Evolutionary conservation across 2,329 filamentous ascomycete species (phyloP).

Genomic region (Fusarium circinatum): DNA sequence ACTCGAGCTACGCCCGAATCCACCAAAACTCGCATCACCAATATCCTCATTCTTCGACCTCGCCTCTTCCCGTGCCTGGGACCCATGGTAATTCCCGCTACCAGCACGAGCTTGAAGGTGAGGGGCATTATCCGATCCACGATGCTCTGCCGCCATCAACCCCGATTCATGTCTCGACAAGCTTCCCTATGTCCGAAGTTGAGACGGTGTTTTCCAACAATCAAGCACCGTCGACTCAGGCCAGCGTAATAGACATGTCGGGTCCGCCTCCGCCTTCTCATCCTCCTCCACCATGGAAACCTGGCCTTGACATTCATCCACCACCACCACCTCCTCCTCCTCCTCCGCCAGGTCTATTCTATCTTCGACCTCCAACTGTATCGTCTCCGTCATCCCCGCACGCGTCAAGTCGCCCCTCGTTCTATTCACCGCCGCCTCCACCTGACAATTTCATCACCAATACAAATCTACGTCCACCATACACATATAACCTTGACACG

Average conservation of each 20-base stretch:
- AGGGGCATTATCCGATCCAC: constrained; percentile 16
- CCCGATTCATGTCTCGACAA: constrained; percentile 24
- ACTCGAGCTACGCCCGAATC: constrained; percentile 21
- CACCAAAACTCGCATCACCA: constrained; percentile 17
- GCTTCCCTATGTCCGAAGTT: constrained; percentile 42
- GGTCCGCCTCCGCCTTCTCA: constrained; percentile 36
- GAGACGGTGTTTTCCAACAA: constrained; percentile 43
- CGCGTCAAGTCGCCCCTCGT: not conserved
- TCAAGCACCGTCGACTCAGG: constrained; percentile 44
- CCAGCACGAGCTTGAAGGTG: constrained; percentile 11
- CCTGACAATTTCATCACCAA: constrained; percentile 2
- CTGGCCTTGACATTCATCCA: not conserved
- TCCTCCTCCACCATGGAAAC: constrained; percentile 15
- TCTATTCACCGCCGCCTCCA: constrained; percentile 12
- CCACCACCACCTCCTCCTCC: not conserved
- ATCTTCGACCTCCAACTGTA: constrained; percentile 17
- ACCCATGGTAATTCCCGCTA: constrained; percentile 18
- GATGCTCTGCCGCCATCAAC: constrained; percentile 26
- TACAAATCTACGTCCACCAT: constrained; percentile 25
- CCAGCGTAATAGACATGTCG: constrained; percentile 39
- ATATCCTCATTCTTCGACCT: constrained; percentile 10
- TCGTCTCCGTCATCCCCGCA: constrained; percentile 5
- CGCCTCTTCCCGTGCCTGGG: constrained; percentile 28
- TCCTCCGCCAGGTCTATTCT: not conserved
- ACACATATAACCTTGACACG: constrained; percentile 5